These are phyloP conservation scores for Gynostemma pentaphyllum DNA, from an alignment of 306 rosid species.

Conservation along the genomic window DNA sequence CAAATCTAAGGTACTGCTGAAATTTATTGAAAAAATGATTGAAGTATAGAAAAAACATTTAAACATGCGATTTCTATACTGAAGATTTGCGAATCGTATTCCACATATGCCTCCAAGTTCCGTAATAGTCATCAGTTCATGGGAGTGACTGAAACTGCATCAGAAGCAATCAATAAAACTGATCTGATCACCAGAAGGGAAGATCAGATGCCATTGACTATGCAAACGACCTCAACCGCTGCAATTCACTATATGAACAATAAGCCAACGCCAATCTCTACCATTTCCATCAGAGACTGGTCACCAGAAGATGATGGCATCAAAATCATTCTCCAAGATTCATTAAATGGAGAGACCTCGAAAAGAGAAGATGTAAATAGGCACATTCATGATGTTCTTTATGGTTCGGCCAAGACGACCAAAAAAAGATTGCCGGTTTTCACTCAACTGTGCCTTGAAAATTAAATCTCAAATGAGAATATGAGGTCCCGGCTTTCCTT, in stretches of 20 bases:
- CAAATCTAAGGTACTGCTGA: slow-evolving; percentile 35
- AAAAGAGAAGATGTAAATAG: slow-evolving; percentile 33
- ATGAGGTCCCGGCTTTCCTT: no score
- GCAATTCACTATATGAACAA: slow-evolving; percentile 5
- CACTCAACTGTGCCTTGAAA: slow-evolving; percentile 17
- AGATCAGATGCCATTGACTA: neutral
- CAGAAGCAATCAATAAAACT: slow-evolving; percentile 14
- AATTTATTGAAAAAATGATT: neutral
- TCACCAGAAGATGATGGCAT: slow-evolving; percentile 66
- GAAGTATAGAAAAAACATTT: neutral
- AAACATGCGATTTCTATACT: neutral
- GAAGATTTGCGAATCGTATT: slow-evolving; percentile 16
- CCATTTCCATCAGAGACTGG: slow-evolving; percentile 28
- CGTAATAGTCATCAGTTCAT: slow-evolving; percentile 15
- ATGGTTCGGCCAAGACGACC: slow-evolving; percentile 6
- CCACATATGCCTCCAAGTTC: slow-evolving; percentile 13
- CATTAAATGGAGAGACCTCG: slow-evolving; percentile 18
- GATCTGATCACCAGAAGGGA: neutral
- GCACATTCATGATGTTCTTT: slow-evolving; percentile 19
- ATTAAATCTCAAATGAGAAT: neutral
- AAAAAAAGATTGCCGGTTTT: slow-evolving; percentile 28
- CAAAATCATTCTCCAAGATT: slow-evolving; percentile 25
- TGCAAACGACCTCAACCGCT: slow-evolving; percentile 15
- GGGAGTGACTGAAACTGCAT: slow-evolving; percentile 12
- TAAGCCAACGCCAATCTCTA: neutral